Base-by-base conservation (phyloP, 2,329 filamentous ascomycete genomes). In the Diplodia mutila region DNA sequence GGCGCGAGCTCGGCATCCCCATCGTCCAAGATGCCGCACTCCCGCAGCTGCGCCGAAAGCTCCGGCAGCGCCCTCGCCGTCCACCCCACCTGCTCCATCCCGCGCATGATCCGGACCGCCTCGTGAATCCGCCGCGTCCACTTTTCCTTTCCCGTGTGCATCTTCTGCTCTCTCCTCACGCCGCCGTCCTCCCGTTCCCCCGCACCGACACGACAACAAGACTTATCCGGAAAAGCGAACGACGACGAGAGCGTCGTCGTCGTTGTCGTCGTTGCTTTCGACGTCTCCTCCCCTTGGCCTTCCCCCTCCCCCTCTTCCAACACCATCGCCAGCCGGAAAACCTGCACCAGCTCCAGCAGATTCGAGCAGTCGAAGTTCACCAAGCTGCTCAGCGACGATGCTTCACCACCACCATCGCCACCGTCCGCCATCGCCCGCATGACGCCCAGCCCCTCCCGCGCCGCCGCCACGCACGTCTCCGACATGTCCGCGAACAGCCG, bases 351-450 rank as follows among this genome's bases (percentile, higher is more conserved):
- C 6, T 76, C 72, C 6, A 79, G 69, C 9, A 78, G 67, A 59
- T 75, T 76, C 1, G 76, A 78, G 69, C 76, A 77, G 59, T 79
- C 77, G 49, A 76, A 77, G 4, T 76, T 75, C 1, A 75, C 78
- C 1, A 78, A 66, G 52, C 75, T 76, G 14, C 75, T 76, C 5
- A 78, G 70, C 0, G 70, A 73, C 25, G 71, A 67, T 37, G 73
- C 71, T 0, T 2, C 18, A n/a, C n/a, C 42, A 0, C 18, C 39
- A 3, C 39, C 42, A 34, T 3, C n/a, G n/a, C 39, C 18, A 9
- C 14, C 9, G 8, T 49, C 69, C 1, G 71, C 71, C 76, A 79
- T 77, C 11, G 73, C 70, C 21, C 74, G 71, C 29, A 77, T 67
- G 4, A 78, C 73, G 0, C 63, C 69, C 0, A 76, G 66, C 39